These are phyloP conservation scores for Spergularia azorica DNA, from an alignment of 179 eudicot genomes.

Conservation along the genomic window DNA sequence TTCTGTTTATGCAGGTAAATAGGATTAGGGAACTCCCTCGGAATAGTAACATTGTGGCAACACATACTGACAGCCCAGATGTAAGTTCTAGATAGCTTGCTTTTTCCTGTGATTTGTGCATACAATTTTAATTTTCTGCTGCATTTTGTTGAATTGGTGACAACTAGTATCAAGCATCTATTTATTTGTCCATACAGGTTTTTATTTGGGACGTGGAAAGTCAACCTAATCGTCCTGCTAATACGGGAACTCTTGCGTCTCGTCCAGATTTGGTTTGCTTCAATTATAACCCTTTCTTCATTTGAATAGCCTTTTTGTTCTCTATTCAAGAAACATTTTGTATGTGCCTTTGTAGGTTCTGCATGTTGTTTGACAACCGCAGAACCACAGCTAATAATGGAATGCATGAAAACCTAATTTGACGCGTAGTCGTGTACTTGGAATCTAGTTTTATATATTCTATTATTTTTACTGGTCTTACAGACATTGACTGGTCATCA, in stretches of 20 bases:
- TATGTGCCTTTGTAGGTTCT: not conserved
- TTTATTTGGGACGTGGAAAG: slow-evolving; percentile 94
- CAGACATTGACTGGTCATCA: slow-evolving; percentile 88
- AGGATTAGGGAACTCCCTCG: slow-evolving; percentile 96
- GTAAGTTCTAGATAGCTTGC: slow-evolving; percentile 36
- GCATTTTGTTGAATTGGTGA: not conserved
- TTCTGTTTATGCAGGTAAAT: slow-evolving; percentile 67
- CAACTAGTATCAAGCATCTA: slow-evolving; percentile 1
- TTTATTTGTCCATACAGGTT: slow-evolving; percentile 49
- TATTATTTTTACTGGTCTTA: slow-evolving; percentile 20
- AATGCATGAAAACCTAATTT: too few relatives aligned
- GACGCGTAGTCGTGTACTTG: not conserved
- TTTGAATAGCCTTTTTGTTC: not conserved
- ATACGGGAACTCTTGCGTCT: slow-evolving; percentile 71
- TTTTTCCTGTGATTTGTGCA: not conserved
- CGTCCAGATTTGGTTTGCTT: slow-evolving; percentile 82
- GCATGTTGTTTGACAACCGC: not conserved
- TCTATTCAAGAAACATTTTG: not conserved
- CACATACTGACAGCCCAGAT: slow-evolving; percentile 98
- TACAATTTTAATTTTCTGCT: not conserved
- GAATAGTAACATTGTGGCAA: slow-evolving; percentile 89
- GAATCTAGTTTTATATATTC: not conserved
- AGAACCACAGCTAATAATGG: not conserved
- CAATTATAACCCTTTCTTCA: not conserved
- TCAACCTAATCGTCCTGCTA: slow-evolving; percentile 89